Evolutionary conservation across 768 basidiomycete species (phyloP).

Genomic region (Tylopilus vinaceipallidus): DNA sequence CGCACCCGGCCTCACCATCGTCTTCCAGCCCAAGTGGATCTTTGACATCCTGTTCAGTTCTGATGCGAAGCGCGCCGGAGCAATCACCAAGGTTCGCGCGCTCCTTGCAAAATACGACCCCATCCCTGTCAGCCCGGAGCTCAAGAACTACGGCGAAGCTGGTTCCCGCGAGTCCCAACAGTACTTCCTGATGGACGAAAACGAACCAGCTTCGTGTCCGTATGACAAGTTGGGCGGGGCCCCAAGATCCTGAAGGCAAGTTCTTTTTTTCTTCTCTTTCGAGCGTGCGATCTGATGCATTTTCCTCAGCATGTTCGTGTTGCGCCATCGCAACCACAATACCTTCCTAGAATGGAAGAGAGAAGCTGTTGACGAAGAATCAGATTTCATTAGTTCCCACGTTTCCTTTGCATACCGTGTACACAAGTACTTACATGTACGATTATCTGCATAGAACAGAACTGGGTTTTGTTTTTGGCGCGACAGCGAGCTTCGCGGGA

Average conservation of each 20-base stretch:
- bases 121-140: conserved; percentile 20
- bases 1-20: conserved; percentile 20
- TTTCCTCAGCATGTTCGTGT: too few species aligned
- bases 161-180: conserved; percentile 22
- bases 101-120: conserved; percentile 20
- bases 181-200: conserved; percentile 24
- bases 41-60: conserved; percentile 23
- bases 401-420: background rate
- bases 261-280: background rate
- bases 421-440: too few species aligned
- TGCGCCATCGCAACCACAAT: background rate
- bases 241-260: background rate
- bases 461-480: background rate
- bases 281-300: background rate
- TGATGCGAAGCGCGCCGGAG: conserved; percentile 18
- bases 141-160: conserved; percentile 22
- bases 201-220: conserved; percentile 18
- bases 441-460: too few species aligned
- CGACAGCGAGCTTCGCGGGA: background rate
- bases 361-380: too few species aligned
- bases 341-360: conserved; percentile 4
- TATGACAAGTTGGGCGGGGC: conserved; percentile 9
- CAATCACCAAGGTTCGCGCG: conserved; percentile 16
- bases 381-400: background rate
- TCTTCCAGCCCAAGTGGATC: conserved; percentile 26